Base-by-base conservation (phyloP, 768 basidiomycete genomes). In the Lactifluus piperatus region DNA sequence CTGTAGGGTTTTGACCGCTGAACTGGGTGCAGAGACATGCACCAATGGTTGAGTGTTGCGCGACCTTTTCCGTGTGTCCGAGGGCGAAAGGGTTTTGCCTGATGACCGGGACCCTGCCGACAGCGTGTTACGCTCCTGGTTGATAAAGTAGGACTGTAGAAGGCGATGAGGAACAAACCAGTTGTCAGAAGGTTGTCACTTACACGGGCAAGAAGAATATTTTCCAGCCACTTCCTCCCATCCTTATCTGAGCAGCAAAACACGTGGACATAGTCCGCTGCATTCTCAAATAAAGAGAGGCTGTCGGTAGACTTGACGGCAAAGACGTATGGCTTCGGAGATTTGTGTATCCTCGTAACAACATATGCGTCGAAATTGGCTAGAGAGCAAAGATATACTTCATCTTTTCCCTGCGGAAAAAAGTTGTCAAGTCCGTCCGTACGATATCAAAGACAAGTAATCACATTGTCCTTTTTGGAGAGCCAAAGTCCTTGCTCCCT, bases 231-330 rank as follows among this genome's bases (percentile, higher is more conserved):
- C 36, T 75, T 73, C 62, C 80, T 77, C 39, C 89, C 88, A 49
- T 91, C 88, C 39, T 76, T 79, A 66, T 84, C 81, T 44, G 83
- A 80, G 63, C 88, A 88, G 29, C 85, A 85, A 68, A 98, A 93
- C 49, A 86, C 75, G 68, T 97, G 93, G 56, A 92, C 70, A 72
- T 94, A 97, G 67, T 98, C 94, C 30, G 84, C 78, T 4, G 82
- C 82, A 69, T 91, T 84, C 73, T 97, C 94, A 66, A 97, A 97
- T 67, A 87, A 79, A 1, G 88, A 82, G 26, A 88, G 75, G 67
- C 86, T 90, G 67, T 94, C 92, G 11, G 89, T 88, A 4, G 91
- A 91, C 72, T 94, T 94, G 67, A 94, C 73, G 36, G 90, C 84
- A 68, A 97, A 95, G 22, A 85, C 81, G 63, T 84, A 95, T 0